Evolutionary conservation across 352 stramenopile genomes (phyloP).

Genomic region (Paralagenidium karlingii): DNA sequence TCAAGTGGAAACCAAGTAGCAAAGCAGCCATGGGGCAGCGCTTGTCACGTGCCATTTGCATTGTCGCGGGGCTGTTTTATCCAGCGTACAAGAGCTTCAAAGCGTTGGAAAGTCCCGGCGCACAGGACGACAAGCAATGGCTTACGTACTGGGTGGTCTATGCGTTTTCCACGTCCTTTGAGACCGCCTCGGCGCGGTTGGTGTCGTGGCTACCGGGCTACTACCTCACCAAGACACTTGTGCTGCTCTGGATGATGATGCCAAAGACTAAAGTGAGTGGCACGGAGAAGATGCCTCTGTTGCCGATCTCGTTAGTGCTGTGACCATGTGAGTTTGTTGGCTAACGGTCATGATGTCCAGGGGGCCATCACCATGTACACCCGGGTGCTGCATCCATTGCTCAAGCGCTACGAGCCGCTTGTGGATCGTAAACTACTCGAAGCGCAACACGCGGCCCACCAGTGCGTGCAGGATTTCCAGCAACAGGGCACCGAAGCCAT

Average conservation of each 20-base stretch:
- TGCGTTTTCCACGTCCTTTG: slow-evolving; percentile 88
- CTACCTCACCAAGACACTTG: slow-evolving; percentile 90
- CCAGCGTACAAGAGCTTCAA: slow-evolving; percentile 68
- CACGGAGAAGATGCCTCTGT: slow-evolving; percentile 5
- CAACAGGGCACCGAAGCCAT: slow-evolving; percentile 31
- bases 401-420: slow-evolving; percentile 58
- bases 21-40: slow-evolving; percentile 46
- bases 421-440: slow-evolving; percentile 52
- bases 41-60: slow-evolving; percentile 36
- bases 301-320: not conserved
- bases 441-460: slow-evolving; percentile 24
- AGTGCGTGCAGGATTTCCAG: slow-evolving; percentile 33
- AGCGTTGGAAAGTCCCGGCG: slow-evolving; percentile 35
- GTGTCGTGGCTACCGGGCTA: slow-evolving; percentile 87
- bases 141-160: slow-evolving; percentile 97
- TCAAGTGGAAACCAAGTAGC: no score
- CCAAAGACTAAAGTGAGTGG: slow-evolving; percentile 74
- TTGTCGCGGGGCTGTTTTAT: slow-evolving; percentile 42
- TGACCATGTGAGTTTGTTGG: not conserved
- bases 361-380: slow-evolving; percentile 59
- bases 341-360: slow-evolving; percentile 3
- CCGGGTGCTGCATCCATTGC: slow-evolving; percentile 33
- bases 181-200: slow-evolving; percentile 45
- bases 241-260: slow-evolving; percentile 94
- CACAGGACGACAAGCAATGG: slow-evolving; percentile 63